Evolutionary conservation across 345 rosid genomes (phyloP).

Genomic region (Rhodamnia argentea): DNA sequence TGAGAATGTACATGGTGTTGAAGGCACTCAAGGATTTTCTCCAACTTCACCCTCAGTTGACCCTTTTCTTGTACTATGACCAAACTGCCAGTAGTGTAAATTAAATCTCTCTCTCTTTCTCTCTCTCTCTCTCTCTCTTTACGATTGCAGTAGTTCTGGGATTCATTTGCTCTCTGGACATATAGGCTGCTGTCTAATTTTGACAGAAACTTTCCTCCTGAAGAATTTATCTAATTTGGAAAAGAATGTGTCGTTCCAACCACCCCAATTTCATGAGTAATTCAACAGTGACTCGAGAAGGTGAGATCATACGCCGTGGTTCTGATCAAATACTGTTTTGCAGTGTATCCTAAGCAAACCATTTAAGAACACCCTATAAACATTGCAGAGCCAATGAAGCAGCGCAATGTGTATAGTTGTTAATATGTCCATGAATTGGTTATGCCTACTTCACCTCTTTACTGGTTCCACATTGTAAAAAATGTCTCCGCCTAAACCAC

Average conservation of each 20-base stretch:
- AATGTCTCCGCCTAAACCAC: not conserved
- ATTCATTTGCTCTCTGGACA: not conserved
- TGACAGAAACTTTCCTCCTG: not conserved
- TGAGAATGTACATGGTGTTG: not conserved
- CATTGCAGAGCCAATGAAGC: not conserved
- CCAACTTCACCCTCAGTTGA: not conserved
- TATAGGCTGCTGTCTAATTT: not conserved
- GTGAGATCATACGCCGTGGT: not conserved
- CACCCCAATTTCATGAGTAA: not conserved
- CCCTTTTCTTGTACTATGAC: not conserved
- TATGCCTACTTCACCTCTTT: not conserved
- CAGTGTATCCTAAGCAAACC: not conserved
- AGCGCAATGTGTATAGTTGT: not conserved
- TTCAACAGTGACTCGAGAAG: not conserved
- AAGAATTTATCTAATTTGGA: not conserved
- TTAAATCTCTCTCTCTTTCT: not conserved
- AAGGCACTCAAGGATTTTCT: not conserved
- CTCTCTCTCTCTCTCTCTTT: not conserved
- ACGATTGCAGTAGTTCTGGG: not conserved
- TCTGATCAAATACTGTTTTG: not conserved
- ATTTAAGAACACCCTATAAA: not conserved
- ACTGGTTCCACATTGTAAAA: not conserved
- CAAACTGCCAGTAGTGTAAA: not conserved
- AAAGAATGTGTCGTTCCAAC: not conserved
- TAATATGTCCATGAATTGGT: not conserved